Evolutionary conservation across 1,284 basidiomycete species (phyloP).

Genomic region (Anthracocystis walkeri): DNA sequence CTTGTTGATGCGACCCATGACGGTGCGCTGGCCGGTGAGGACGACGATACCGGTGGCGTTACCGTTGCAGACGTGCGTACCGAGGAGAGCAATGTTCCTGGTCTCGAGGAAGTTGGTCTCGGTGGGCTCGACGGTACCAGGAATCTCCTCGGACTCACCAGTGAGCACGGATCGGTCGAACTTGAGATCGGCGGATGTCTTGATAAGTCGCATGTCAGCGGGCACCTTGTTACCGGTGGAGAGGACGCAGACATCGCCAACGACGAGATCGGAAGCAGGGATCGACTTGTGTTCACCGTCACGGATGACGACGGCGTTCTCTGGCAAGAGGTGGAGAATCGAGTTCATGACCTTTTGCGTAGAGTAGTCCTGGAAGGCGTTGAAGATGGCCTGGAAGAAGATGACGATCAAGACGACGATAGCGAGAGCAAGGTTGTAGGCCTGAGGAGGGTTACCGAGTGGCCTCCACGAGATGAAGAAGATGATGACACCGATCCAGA

Average conservation of each 20-base stretch:
- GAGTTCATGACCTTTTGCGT: conserved; percentile 70
- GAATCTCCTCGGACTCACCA: conserved; percentile 75
- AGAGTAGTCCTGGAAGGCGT: conserved; percentile 71
- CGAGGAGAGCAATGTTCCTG: conserved; percentile 77
- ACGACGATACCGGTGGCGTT: conserved; percentile 74
- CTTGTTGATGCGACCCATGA: conserved; percentile 71
- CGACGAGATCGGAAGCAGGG: conserved; percentile 77
- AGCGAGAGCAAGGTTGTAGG: conserved; percentile 73
- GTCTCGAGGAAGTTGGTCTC: conserved; percentile 73
- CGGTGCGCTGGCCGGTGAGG: conserved; percentile 74
- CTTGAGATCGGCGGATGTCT: conserved; percentile 73
- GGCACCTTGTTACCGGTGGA: conserved; percentile 72
- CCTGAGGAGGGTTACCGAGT: conserved; percentile 73
- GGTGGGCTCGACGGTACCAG: conserved; percentile 73
- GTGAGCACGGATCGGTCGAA: conserved; percentile 78
- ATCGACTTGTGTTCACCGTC: conserved; percentile 75
- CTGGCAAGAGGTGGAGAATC: conserved; percentile 74
- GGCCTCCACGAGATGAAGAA: conserved; percentile 74
- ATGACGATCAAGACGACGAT: conserved; percentile 71
- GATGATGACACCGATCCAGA: conserved; percentile 74
- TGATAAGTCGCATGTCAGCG: conserved; percentile 71
- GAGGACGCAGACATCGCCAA: conserved; percentile 76
- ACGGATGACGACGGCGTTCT: conserved; percentile 75
- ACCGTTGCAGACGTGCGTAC: conserved; percentile 76
- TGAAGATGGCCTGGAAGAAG: conserved; percentile 71